phyloP scores from a whole-genome alignment of 768 basidiomycete species.

The Rubroboletus satanas region DNA sequence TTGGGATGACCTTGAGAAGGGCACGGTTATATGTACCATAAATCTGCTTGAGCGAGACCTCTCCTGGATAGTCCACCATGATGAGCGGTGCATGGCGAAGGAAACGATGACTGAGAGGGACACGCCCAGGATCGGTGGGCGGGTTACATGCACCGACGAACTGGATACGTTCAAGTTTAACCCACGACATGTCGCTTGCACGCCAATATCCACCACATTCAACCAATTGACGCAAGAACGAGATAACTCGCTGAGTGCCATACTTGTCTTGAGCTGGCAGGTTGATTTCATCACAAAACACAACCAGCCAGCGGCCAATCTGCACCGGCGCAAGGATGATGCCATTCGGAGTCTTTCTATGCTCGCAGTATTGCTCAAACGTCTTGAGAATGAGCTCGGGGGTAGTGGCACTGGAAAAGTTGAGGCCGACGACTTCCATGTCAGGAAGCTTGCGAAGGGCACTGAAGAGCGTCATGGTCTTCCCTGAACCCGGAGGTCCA shows the following conservation, averaged over 20 bases:
- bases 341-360: constrained; percentile 97
- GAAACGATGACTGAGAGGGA: constrained; percentile 97
- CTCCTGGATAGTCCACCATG: constrained; percentile 99
- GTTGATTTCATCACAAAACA: constrained; percentile 99
- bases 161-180: constrained; percentile 96
- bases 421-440: constrained; percentile 98
- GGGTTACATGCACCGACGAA: constrained; percentile 99
- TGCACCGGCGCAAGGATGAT: constrained; percentile 90
- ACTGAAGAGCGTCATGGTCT: constrained; percentile 99
- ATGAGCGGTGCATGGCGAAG: constrained; percentile 94
- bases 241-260: constrained; percentile 97
- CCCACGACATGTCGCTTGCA: constrained; percentile 92
- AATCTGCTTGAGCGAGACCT: constrained; percentile 94
- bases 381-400: constrained; percentile 98
- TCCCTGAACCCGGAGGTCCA: constrained; percentile 99
- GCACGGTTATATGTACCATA: constrained; percentile 98
- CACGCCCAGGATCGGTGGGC: constrained; percentile 97
- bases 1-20: constrained; percentile 91
- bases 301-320: constrained; percentile 96
- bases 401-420: constrained; percentile 98
- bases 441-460: constrained; percentile 96
- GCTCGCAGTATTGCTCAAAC: constrained; percentile 99
- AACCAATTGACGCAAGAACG: constrained; percentile 95
- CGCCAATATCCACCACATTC: constrained; percentile 96
- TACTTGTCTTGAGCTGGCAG: constrained; percentile 96